These are phyloP conservation scores for Elasticomyces elasticus DNA, from an alignment of 495 filamentous ascomycete genomes.

Conservation along the genomic window DNA sequence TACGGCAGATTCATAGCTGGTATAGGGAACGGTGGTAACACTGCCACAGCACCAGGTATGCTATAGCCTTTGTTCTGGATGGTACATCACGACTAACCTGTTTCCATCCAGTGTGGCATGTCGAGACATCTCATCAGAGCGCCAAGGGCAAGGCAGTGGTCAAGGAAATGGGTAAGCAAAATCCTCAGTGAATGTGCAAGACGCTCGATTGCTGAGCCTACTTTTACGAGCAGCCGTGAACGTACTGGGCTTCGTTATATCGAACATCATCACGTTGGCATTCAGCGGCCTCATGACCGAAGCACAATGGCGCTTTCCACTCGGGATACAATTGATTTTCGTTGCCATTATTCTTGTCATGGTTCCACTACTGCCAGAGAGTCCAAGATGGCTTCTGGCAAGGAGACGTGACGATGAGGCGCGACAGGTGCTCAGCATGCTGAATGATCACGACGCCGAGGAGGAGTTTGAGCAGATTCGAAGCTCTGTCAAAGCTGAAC, in stretches of 20 bases:
- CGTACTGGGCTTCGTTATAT: conserved; percentile 46
- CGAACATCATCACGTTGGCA: conserved; percentile 52
- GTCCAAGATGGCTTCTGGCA: conserved; percentile 44
- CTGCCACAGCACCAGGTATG: conserved; percentile 51
- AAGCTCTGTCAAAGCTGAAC: conserved; percentile 36
- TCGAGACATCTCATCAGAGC: conserved; percentile 54
- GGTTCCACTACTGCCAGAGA: conserved; percentile 47
- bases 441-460: conserved; percentile 10
- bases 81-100: too few relatives aligned
- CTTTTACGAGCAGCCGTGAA: too few relatives aligned
- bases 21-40: conserved; percentile 59
- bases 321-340: conserved; percentile 51
- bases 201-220: too few relatives aligned
- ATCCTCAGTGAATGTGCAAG: too few relatives aligned
- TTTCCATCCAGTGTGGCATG: too few relatives aligned
- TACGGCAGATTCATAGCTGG: conserved; percentile 41
- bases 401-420: conserved; percentile 39
- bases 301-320: conserved; percentile 45
- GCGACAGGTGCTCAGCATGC: conserved; percentile 36
- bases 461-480: conserved; percentile 14
- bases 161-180: too few relatives aligned
- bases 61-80: too few relatives aligned
- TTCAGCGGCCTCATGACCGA: conserved; percentile 37
- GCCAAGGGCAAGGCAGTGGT: too few relatives aligned
- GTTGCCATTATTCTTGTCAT: conserved; percentile 42